Evolutionary conservation across 768 basidiomycete genomes (phyloP).

Genomic region (Termitomyces sp.): DNA sequence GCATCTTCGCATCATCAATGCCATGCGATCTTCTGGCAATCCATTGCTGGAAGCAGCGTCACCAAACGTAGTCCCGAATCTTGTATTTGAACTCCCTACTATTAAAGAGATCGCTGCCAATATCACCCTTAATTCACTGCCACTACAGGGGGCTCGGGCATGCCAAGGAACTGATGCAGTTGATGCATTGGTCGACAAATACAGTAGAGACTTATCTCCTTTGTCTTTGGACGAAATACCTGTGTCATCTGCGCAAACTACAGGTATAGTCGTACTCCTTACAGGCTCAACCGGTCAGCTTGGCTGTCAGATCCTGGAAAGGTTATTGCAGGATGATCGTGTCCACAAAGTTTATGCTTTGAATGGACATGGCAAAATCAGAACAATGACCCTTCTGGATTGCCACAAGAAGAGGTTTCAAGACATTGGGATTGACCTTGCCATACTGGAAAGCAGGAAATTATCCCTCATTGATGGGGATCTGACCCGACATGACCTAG

Average conservation of each 20-base stretch:
- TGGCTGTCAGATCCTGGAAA: background rate
- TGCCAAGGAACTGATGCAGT: background rate
- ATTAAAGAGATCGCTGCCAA: background rate
- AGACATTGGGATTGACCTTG: background rate
- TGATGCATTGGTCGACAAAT: background rate
- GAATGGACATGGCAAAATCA: background rate
- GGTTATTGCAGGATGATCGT: background rate
- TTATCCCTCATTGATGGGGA: background rate
- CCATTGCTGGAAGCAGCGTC: background rate
- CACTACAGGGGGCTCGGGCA: background rate
- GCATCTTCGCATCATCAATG: background rate
- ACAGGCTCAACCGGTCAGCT: background rate
- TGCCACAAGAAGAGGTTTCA: background rate
- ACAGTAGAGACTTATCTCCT: background rate
- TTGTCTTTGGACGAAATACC: background rate
- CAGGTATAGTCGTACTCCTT: background rate
- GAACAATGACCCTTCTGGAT: background rate
- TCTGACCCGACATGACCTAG: background rate
- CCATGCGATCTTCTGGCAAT: background rate
- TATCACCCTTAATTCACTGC: background rate
- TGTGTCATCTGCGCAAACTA: background rate
- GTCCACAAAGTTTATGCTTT: background rate
- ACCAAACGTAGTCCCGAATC: background rate
- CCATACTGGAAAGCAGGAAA: background rate
- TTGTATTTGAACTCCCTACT: background rate